Percentiles rank a stretch among this genome's conserved stretches.
Evolutionary conservation across 192 early-diverging fungal species (phyloP).

Genomic region (Podila verticillata): DNA sequence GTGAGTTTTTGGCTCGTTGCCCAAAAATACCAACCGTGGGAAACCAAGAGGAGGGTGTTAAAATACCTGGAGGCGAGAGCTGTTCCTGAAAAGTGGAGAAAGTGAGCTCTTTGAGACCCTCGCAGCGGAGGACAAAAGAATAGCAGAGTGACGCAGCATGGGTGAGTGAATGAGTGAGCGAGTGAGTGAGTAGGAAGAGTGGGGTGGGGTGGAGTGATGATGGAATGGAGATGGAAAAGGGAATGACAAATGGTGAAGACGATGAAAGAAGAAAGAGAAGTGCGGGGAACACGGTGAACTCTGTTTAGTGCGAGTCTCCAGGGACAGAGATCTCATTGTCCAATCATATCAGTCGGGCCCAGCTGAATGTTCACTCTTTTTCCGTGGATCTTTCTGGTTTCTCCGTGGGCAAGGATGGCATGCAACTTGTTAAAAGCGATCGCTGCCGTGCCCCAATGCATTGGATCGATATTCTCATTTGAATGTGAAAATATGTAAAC

Average conservation of each 20-base stretch:
- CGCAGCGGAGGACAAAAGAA: too few species aligned
- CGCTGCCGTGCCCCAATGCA: too few species aligned
- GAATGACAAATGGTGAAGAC: neutral
- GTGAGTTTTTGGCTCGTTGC: neutral
- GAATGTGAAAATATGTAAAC: too few species aligned
- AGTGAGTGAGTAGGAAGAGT: neutral
- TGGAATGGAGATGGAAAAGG: neutral
- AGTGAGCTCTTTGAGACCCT: too few species aligned
- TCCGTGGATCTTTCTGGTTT: too few species aligned
- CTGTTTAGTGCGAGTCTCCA: neutral
- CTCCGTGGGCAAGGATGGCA: too few species aligned
- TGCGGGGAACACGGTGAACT: neutral
- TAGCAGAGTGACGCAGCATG: neutral
- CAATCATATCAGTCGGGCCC: too few species aligned
- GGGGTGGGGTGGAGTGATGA: neutral
- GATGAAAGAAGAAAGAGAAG: neutral
- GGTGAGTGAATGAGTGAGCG: neutral
- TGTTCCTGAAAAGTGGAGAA: conserved; percentile 1
- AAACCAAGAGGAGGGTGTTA: neutral
- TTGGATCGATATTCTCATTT: too few species aligned
- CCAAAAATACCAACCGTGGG: neutral
- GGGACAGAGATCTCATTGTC: neutral
- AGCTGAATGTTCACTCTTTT: too few species aligned
- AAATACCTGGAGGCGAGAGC: neutral
- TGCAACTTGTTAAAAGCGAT: too few species aligned